A percentile compares a stretch with the other conserved stretches of the same genome.
Evolutionary conservation across 176 grass and related monocot species (phyloP).

Genomic region (Pontederia crassipes): DNA sequence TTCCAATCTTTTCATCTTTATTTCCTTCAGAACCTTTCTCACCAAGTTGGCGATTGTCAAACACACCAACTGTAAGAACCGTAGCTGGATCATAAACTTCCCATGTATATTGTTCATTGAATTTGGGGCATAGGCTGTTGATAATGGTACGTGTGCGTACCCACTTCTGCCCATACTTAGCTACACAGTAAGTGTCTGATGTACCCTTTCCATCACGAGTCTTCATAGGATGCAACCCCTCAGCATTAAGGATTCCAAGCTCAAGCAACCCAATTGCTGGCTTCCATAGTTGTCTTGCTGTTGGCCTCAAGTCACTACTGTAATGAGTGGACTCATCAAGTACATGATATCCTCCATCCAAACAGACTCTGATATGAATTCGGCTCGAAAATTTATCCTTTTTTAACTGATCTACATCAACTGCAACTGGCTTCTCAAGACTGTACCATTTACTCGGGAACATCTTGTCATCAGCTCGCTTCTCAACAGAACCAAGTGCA

Average conservation of each 20-base stretch:
- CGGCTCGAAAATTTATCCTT: background rate
- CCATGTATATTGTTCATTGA: constrained; percentile 38
- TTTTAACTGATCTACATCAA: background rate
- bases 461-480: background rate
- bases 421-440: constrained; percentile 1
- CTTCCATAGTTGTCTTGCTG: constrained; percentile 6
- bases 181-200: constrained; percentile 29
- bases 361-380: constrained; percentile 7
- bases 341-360: constrained; percentile 23
- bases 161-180: constrained; percentile 35
- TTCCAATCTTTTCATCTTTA: constrained; percentile 22
- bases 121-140: constrained; percentile 4
- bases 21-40: background rate
- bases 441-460: constrained; percentile 10
- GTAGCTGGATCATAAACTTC: constrained; percentile 34
- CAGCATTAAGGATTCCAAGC: constrained; percentile 19
- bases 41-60: constrained; percentile 21
- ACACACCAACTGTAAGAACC: constrained; percentile 24
- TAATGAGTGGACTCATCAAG: background rate
- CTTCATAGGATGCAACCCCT: constrained; percentile 14
- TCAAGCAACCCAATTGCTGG: constrained; percentile 21
- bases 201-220: background rate
- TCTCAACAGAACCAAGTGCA: background rate
- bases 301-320: constrained; percentile 17
- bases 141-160: constrained; percentile 26